Conservation (phyloP, 768 basidiomycete species). For the Tephrocybe sp. region DNA sequence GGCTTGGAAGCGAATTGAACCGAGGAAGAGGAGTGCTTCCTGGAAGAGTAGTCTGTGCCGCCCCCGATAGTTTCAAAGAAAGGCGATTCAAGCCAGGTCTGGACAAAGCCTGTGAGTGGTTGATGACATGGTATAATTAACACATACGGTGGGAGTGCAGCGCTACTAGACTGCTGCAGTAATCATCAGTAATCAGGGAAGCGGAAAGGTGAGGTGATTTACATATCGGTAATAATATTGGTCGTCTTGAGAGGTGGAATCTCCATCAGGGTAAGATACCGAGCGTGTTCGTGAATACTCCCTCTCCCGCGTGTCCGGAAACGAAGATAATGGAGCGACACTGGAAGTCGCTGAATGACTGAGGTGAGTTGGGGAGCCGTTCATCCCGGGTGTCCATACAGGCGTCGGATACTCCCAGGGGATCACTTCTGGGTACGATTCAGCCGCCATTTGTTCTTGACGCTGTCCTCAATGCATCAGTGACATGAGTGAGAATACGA, state of each 20-base stretch:
- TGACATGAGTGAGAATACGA: not conserved
- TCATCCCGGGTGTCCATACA: constrained; percentile 7
- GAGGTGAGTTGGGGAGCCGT: not conserved
- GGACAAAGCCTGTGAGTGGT: not conserved
- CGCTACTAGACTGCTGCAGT: constrained; percentile 1
- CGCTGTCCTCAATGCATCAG: not conserved
- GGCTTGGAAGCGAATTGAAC: constrained; percentile 3
- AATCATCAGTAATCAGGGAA: not conserved
- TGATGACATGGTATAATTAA: not conserved
- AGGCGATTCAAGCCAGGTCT: constrained; percentile 9
- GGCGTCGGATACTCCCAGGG: constrained; percentile 11
- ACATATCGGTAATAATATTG: constrained; percentile 12
- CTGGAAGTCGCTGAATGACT: not conserved
- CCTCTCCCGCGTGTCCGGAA: not conserved
- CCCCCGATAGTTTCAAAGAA: constrained; percentile 5
- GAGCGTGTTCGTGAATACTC: not conserved
- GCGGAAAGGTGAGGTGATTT: not conserved
- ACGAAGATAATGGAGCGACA: not conserved
- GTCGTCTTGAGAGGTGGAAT: constrained; percentile 10
- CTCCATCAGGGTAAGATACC: constrained; percentile 7
- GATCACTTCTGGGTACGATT: not conserved
- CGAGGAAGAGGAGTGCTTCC: not conserved
- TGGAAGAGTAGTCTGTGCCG: not conserved
- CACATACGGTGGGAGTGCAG: not conserved
- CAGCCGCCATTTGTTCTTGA: constrained; percentile 2